Base-by-base conservation (phyloP, 2,329 filamentous ascomycete genomes). In the Lojkania enalia region DNA sequence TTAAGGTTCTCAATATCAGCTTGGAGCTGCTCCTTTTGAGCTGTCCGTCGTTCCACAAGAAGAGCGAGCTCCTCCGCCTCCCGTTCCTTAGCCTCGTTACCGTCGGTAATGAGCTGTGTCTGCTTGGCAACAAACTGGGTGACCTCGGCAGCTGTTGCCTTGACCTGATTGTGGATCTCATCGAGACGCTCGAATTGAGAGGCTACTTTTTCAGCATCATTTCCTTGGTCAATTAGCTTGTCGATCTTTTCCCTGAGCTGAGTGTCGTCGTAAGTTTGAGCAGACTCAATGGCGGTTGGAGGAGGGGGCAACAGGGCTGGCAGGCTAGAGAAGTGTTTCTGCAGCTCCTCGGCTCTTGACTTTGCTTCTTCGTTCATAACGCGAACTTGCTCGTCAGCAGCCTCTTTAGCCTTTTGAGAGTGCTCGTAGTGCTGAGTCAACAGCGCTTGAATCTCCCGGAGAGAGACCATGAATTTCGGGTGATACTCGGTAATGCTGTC, bases 371-470 rank as follows among this genome's bases (percentile, higher is more conserved):
- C 74, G 14, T 73, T 66, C 32, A 70, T 67, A 15, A 65, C 59
- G 19, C 67, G 69, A 23, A 71, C 62, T 7, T 71, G 68, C 45
- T 76, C 71, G 12, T 74, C 70, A 12, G 73, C 67, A 33, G 71
- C 69, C 38, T 72, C 70, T 35, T 73, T 71, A 9, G 72, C 66
- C 33, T 81, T 78, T 69, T 91, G 90, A 12, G 90, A 87, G 63
- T 95, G 88, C 57, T 95, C 90, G 60, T 87, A 96, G 66, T 97
- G 91, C 64, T 95, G 83, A 18, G 84, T 86, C 42, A 96, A 88
- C 18, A 95, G 78, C 5, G 83, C 77, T 29, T 95, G 78, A n/a
- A 97, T 84, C 59, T 96, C 88, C 58, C 90, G 87, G 54, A 99
- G 82, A 0, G 88, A 83, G 41, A 92, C 85, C 45, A 96, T 80